These are phyloP conservation scores for Podila verticillata DNA, from an alignment of 192 early-diverging fungal species.

Conservation along the genomic window DNA sequence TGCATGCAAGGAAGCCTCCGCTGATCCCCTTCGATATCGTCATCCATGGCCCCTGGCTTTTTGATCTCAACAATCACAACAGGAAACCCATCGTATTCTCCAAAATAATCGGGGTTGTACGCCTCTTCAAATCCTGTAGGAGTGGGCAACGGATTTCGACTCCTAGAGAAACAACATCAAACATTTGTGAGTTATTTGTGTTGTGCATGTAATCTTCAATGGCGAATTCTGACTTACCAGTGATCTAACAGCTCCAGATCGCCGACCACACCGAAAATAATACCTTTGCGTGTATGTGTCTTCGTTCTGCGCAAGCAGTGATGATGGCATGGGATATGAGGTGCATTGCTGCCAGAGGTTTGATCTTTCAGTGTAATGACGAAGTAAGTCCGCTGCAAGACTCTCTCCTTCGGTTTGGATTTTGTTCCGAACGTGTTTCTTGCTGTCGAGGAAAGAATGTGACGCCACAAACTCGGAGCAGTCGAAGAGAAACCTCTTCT, in stretches of 20 bases:
- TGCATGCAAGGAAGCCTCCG: constrained; percentile 10
- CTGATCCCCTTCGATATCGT: constrained; percentile 2
- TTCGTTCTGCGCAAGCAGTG: neutral
- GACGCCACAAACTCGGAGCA: no score
- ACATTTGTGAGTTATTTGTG: neutral
- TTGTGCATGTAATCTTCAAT: neutral
- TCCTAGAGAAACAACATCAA: neutral
- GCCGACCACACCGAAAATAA: constrained; percentile 5
- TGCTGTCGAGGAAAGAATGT: constrained; percentile 8
- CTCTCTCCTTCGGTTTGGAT: constrained; percentile 1
- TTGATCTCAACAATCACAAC: constrained; percentile 1
- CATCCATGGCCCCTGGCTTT: constrained; percentile 7
- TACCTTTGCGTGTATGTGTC: constrained; percentile 2
- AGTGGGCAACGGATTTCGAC: constrained; percentile 4
- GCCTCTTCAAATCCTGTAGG: constrained; percentile 6
- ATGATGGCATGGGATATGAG: no score
- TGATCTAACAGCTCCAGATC: constrained; percentile 5
- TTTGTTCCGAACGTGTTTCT: constrained; percentile 5
- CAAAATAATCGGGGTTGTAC: constrained; percentile 12
- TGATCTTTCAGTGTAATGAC: neutral
- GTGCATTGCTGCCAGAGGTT: constrained; percentile 4
- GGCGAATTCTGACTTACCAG: constrained; percentile 1
- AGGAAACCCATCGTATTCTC: constrained; percentile 10
- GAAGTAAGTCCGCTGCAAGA: neutral
- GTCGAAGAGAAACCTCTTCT: constrained; percentile 5